Conservation (phyloP, 306 rosid genomes). For the Vigna angularis region DNA sequence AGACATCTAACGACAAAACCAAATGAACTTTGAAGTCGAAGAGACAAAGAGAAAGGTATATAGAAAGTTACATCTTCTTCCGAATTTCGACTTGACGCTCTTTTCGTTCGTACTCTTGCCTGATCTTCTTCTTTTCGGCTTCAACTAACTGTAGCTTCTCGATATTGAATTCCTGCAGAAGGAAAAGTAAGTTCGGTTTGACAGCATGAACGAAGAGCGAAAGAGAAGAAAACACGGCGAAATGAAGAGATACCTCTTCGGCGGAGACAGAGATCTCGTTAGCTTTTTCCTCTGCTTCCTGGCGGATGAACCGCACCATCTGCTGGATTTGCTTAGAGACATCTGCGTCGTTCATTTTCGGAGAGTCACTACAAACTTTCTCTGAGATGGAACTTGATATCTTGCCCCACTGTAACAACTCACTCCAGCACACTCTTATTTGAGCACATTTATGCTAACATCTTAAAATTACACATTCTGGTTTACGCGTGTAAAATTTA, state of each 20-base stretch:
- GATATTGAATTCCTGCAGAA: slow-evolving; percentile 86
- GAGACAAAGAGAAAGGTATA: slow-evolving; percentile 19
- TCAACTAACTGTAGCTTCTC: slow-evolving; percentile 98
- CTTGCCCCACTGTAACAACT: no score
- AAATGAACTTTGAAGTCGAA: background rate
- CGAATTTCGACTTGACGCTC: slow-evolving; percentile 96
- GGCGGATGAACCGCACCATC: slow-evolving; percentile 98
- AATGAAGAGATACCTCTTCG: slow-evolving; percentile 67
- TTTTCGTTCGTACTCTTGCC: slow-evolving; percentile 97
- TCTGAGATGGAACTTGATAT: background rate
- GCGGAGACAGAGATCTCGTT: slow-evolving; percentile 99
- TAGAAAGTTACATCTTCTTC: slow-evolving; percentile 76
- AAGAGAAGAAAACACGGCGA: background rate
- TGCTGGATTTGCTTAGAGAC: slow-evolving; percentile 99
- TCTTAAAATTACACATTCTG: no score
- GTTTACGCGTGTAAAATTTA: no score
- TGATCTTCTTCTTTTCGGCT: slow-evolving; percentile 98
- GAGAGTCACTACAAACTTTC: background rate
- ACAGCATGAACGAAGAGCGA: background rate
- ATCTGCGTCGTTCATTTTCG: slow-evolving; percentile 90
- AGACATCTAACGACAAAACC: no score
- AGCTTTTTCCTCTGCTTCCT: slow-evolving; percentile 98
- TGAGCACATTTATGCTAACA: no score
- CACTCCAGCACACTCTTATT: no score
- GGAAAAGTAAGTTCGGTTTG: background rate